Percentiles rank a stretch among this genome's conserved stretches.
Conservation (phyloP, 2,329 filamentous ascomycete genomes). For the Sarocladium brachiariae region DNA sequence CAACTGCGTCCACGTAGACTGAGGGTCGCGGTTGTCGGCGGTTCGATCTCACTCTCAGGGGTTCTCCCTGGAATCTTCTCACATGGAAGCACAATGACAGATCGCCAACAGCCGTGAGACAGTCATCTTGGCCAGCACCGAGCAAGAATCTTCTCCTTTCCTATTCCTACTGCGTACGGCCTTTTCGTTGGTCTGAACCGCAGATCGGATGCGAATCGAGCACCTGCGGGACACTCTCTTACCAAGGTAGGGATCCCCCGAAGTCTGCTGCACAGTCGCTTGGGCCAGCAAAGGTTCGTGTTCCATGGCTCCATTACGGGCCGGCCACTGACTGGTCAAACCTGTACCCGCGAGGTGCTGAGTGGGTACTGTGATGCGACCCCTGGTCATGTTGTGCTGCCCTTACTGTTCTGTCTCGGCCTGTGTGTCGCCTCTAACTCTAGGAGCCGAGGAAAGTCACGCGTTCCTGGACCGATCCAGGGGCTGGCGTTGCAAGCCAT, state of each 20-base stretch:
- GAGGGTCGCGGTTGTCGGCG: not conserved
- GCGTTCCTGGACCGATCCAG: constrained; percentile 6
- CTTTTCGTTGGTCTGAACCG: not conserved
- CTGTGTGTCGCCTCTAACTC: constrained; percentile 5
- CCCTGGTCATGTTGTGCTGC: constrained; percentile 3
- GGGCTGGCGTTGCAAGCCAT: constrained; percentile 5
- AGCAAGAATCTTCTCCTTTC: no score
- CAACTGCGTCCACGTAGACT: not conserved
- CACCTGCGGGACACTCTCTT: not conserved
- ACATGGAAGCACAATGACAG: not conserved
- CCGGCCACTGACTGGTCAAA: not conserved
- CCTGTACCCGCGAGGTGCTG: not conserved
- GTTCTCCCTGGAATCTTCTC: not conserved
- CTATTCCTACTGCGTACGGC: not conserved
- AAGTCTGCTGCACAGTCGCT: constrained; percentile 4
- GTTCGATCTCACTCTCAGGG: not conserved
- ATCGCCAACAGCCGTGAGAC: no score
- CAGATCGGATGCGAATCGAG: constrained; percentile 5
- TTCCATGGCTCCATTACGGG: not conserved
- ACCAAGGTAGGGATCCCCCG: constrained; percentile 3
- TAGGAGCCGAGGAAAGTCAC: constrained; percentile 6
- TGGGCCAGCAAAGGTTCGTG: constrained; percentile 3
- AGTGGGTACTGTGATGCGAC: constrained; percentile 1
- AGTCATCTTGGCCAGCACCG: no score
- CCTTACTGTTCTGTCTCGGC: constrained; percentile 8